Percentiles rank a stretch among this genome's conserved stretches.
Evolutionary conservation across 768 basidiomycete species (phyloP).

Genomic region (Royoungia palumana): DNA sequence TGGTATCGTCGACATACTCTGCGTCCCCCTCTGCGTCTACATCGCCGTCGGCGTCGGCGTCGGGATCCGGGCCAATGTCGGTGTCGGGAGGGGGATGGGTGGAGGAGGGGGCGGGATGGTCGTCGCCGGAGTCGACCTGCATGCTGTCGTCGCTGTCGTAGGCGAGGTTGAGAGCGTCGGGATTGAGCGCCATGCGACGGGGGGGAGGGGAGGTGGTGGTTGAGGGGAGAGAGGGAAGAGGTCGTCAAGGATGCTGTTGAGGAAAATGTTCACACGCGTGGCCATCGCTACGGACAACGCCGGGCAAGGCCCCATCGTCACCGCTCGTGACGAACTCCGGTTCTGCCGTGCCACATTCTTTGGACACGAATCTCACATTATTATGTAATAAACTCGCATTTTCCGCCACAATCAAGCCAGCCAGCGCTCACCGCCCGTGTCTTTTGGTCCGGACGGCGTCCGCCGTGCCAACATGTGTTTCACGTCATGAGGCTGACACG

Average conservation of each 20-base stretch:
- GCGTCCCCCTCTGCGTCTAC: slow-evolving; percentile 41
- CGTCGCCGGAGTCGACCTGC: slow-evolving; percentile 65
- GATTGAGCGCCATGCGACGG: slow-evolving; percentile 34
- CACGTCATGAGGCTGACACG: slow-evolving; percentile 16
- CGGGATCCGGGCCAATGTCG: slow-evolving; percentile 48
- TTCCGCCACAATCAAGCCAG: too few species aligned
- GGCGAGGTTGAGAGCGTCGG: slow-evolving; percentile 49
- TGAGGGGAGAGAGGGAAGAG: slow-evolving; percentile 36
- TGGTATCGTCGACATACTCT: slow-evolving; percentile 37
- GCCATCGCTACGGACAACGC: slow-evolving; percentile 42
- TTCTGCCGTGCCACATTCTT: slow-evolving; percentile 31
- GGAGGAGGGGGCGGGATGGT: slow-evolving; percentile 26
- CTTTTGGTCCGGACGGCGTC: too few species aligned
- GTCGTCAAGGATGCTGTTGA: slow-evolving; percentile 41
- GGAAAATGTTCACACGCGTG: slow-evolving; percentile 41
- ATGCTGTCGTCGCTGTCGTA: slow-evolving; percentile 59
- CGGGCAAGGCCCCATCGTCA: slow-evolving; percentile 42
- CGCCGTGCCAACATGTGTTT: slow-evolving; percentile 4
- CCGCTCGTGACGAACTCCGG: slow-evolving; percentile 41
- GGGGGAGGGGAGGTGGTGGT: slow-evolving; percentile 30
- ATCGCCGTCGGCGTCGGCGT: slow-evolving; percentile 55
- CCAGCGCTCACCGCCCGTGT: too few species aligned
- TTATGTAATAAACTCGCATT: neutral
- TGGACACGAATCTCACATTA: slow-evolving; percentile 28
- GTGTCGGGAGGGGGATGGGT: slow-evolving; percentile 14